phyloP scores from a whole-genome alignment of 2,329 filamentous ascomycete species.

The Aspergillus sp. region DNA sequence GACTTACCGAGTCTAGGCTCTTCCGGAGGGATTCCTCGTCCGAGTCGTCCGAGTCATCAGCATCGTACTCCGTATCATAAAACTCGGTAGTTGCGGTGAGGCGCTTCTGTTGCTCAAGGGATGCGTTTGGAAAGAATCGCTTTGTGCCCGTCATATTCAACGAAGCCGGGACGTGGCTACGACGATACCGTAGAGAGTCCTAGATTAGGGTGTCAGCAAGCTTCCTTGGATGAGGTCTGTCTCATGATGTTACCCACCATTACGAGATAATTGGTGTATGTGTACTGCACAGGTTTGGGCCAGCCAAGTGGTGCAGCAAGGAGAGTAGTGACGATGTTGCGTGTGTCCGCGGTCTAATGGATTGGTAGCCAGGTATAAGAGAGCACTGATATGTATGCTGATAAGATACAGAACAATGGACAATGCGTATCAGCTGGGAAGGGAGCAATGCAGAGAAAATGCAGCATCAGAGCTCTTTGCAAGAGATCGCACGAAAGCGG shows the following conservation, averaged over 20 bases:
- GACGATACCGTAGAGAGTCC: constrained; percentile 10
- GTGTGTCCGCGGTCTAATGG: too few species aligned
- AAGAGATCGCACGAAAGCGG: too few species aligned
- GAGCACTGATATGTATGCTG: too few species aligned
- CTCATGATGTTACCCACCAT: constrained; percentile 2
- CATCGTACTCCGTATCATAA: constrained; percentile 27
- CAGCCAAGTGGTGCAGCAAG: too few species aligned
- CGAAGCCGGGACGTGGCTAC: constrained; percentile 10
- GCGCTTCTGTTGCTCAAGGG: constrained; percentile 13
- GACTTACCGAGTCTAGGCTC: constrained; percentile 28
- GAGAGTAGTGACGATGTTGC: too few species aligned
- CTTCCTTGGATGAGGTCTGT: background rate
- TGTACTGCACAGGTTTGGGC: too few species aligned
- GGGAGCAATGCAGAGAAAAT: too few species aligned
- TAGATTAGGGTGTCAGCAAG: constrained; percentile 1
- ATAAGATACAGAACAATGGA: too few species aligned
- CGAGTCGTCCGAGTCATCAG: constrained; percentile 36
- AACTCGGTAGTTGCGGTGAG: constrained; percentile 28
- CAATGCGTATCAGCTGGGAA: too few species aligned
- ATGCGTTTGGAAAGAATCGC: constrained; percentile 7
- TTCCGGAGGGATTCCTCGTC: constrained; percentile 44
- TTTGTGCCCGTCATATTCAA: constrained; percentile 9
- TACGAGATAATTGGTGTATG: too few species aligned
- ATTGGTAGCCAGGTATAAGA: too few species aligned
- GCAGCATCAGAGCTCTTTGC: too few species aligned